Evolutionary conservation across 2,329 filamentous ascomycete species (phyloP).

Genomic region (Hypoxylon sp.): DNA sequence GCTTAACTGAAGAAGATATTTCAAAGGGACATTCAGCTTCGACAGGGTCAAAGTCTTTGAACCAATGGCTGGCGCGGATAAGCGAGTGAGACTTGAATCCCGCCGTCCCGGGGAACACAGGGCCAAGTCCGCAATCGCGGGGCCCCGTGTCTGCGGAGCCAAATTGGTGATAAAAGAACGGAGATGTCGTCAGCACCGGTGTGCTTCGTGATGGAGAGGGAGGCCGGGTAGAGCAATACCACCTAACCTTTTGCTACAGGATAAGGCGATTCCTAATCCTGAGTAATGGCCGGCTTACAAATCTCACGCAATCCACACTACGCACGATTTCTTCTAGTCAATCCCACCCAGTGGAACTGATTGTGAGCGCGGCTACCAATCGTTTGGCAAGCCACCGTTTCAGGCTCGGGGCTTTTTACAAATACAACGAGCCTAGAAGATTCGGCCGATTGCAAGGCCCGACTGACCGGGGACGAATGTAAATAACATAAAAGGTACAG

Average conservation of each 20-base stretch:
- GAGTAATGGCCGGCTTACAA: conserved; percentile 16
- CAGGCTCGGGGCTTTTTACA: not conserved
- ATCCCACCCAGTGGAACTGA: conserved; percentile 7
- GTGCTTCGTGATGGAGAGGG: not conserved
- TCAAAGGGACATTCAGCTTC: not conserved
- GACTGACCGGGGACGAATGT: not conserved
- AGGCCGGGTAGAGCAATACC: not conserved
- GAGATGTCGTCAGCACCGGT: not conserved
- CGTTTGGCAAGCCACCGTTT: not conserved
- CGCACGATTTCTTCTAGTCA: not conserved
- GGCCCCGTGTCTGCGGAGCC: not conserved
- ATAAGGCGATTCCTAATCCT: conserved; percentile 2
- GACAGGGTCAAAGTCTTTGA: not conserved
- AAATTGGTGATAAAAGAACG: not conserved
- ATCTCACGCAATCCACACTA: conserved; percentile 11
- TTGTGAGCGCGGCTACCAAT: conserved; percentile 1
- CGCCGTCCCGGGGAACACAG: not conserved
- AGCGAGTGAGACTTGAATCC: not conserved
- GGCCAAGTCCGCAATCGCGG: not conserved
- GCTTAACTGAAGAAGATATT: not conserved
- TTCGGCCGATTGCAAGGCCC: not conserved
- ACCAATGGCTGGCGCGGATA: not conserved
- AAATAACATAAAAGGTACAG: conserved; percentile 7
- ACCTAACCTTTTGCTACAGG: not conserved
- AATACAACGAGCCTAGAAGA: conserved; percentile 8